These are phyloP conservation scores for Russula emetica DNA, from an alignment of 768 basidiomycete species.

Conservation along the genomic window DNA sequence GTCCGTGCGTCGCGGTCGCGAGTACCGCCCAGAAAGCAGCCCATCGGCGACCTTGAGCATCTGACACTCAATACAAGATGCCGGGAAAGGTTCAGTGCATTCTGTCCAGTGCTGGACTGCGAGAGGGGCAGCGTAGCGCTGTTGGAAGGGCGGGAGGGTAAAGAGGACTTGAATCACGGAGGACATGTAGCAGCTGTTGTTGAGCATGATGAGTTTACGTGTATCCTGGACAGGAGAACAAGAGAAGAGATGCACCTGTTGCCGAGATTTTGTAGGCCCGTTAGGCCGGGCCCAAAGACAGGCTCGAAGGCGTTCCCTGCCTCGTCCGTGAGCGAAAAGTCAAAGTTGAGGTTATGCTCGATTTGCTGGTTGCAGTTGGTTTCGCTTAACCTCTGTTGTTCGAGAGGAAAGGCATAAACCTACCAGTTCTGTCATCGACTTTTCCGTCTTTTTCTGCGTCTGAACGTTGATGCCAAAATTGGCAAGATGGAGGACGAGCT, in stretches of 20 bases:
- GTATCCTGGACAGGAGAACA: neutral
- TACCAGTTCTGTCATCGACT: conserved; percentile 94
- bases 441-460: conserved; percentile 85
- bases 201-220: conserved; percentile 5
- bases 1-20: conserved; percentile 48
- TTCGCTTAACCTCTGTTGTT: neutral
- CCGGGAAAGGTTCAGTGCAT: conserved; percentile 68
- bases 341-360: conserved; percentile 92
- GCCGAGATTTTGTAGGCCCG: conserved; percentile 87
- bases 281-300: conserved; percentile 82
- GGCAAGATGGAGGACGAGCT: conserved; percentile 65
- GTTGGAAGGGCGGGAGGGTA: conserved; percentile 70
- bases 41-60: conserved; percentile 91
- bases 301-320: conserved; percentile 86
- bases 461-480: conserved; percentile 86
- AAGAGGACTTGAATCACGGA: conserved; percentile 87
- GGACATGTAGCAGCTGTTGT: conserved; percentile 89
- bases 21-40: conserved; percentile 87
- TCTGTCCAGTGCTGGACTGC: conserved; percentile 50
- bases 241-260: conserved; percentile 55
- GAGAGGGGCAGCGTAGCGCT: conserved; percentile 53
- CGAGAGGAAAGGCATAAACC: conserved; percentile 26
- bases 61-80: conserved; percentile 91
- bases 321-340: conserved; percentile 85
- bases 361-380: conserved; percentile 61